Percentiles rank a stretch among this genome's conserved stretches.
Conservation (phyloP, 495 filamentous ascomycete species). For the Cercophora sp. region DNA sequence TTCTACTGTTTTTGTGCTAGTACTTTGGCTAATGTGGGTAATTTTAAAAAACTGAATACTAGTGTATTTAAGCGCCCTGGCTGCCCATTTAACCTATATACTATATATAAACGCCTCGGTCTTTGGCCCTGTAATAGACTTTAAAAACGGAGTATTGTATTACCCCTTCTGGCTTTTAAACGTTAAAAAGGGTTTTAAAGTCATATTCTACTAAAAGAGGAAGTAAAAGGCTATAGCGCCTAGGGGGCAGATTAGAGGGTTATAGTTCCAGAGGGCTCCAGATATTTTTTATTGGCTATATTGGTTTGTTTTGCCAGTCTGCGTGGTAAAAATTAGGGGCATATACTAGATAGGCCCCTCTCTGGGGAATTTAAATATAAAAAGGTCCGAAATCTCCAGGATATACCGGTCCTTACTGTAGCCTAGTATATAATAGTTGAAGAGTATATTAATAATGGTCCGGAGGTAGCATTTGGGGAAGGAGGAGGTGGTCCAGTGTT, state of each 20-base stretch:
- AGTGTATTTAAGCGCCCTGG: neutral
- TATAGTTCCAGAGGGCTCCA: neutral
- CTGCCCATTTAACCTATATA: too few species aligned
- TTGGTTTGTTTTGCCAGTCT: neutral
- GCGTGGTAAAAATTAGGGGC: neutral
- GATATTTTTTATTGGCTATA: neutral
- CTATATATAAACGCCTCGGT: too few species aligned
- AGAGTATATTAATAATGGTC: conserved; percentile 2
- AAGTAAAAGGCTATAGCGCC: neutral
- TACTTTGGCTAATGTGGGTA: conserved; percentile 2
- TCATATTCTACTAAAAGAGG: neutral
- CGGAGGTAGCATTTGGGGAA: neutral
- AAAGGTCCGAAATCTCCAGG: conserved; percentile 1
- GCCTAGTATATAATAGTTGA: conserved; percentile 2
- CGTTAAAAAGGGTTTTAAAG: neutral
- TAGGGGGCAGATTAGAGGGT: neutral
- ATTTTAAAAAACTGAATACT: neutral
- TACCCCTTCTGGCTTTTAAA: neutral
- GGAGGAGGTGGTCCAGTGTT: neutral
- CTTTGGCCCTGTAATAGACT: too few species aligned
- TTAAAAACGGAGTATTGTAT: neutral
- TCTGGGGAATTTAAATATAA: conserved; percentile 3
- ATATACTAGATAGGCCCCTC: neutral
- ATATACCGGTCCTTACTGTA: neutral
- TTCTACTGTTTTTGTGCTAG: neutral